Evolutionary conservation across 1,284 basidiomycete species (phyloP), one percentile per base, ranked within the genome.

Genomic region (Schizophyllum commune): DNA sequence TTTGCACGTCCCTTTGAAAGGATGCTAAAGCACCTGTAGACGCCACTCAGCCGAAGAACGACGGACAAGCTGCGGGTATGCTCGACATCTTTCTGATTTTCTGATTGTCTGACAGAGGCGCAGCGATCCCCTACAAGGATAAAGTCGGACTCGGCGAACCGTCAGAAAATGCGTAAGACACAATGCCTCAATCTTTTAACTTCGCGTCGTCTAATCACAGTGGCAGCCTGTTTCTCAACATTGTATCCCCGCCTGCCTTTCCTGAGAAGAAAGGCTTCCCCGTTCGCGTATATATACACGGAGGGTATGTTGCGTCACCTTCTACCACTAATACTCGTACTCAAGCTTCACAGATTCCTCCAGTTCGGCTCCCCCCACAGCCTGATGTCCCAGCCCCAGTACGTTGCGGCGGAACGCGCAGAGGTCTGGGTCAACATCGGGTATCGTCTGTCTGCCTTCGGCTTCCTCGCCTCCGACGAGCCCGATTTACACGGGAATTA

Each of bases 391-490:
- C 89, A 91, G 69, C 83, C 86, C 4, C 88, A 90, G 68, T 87
- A 83, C 68, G 75, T 88, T 27, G 76, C 86, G 1, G 81, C 83
- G 52, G 82, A 83, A 62, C 79, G 83, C 27, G 78, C 79, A 9
- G 87, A 90, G 70, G 79, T 91, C 5, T 85, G 85, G 77, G 84
- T 92, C 6, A 88, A 88, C 67, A 80, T 89, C 22, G 86, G 85
- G 47, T 89, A 89, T 69, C 80, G 86, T 15, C 75, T 89, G 55
- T 89, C 88, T 0, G 87, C 81, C 6, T 88, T 91, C 66, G 89
- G 89, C 0, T 92, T 89, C 68, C 73, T 91, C 9, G 88, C 87
- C 0, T 80, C 78, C 62, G 83, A 86, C 58, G 68, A 79, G 58
- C 86, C 85, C 7, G 69, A 73, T 47, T 69, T 91, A 47, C 74